phyloP scores from a whole-genome alignment of 106 monocot species.

The Acorus gramineus region DNA sequence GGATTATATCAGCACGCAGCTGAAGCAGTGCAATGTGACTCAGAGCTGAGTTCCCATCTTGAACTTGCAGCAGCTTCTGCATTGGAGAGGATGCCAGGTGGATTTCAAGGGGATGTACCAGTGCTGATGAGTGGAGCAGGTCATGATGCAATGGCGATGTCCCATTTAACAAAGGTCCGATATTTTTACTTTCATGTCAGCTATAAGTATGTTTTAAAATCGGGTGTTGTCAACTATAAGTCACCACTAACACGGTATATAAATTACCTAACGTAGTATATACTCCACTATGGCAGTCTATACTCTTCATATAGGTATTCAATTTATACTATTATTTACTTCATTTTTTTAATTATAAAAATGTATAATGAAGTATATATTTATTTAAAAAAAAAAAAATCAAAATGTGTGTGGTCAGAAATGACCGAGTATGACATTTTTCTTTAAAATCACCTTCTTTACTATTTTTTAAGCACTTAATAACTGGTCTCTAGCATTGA shows the following conservation, averaged over 20 bases:
- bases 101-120: constrained; percentile 32
- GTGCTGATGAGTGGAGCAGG: constrained; percentile 95
- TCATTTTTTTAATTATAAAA: too few species aligned
- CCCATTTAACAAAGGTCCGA: constrained; percentile 30
- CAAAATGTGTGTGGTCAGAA: too few species aligned
- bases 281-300: too few species aligned
- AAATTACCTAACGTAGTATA: too few species aligned
- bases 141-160: constrained; percentile 60
- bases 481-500: constrained; percentile 1
- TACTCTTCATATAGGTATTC: too few species aligned
- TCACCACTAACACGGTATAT: too few species aligned
- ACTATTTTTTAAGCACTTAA: neutral
- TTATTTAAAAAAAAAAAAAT: too few species aligned
- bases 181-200: neutral
- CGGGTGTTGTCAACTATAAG: too few species aligned
- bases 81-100: constrained; percentile 20
- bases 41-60: constrained; percentile 47
- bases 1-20: constrained; percentile 58
- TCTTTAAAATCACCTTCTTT: neutral
- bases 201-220: too few species aligned
- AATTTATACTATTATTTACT: too few species aligned
- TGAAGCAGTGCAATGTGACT: constrained; percentile 46
- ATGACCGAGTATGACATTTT: too few species aligned
- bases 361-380: too few species aligned
- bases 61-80: constrained; percentile 51